A percentile compares a stretch with the other conserved stretches of the same genome.
phyloP scores from a whole-genome alignment of 2,329 filamentous ascomycete genomes.

The Basipetospora chlamydospora region DNA sequence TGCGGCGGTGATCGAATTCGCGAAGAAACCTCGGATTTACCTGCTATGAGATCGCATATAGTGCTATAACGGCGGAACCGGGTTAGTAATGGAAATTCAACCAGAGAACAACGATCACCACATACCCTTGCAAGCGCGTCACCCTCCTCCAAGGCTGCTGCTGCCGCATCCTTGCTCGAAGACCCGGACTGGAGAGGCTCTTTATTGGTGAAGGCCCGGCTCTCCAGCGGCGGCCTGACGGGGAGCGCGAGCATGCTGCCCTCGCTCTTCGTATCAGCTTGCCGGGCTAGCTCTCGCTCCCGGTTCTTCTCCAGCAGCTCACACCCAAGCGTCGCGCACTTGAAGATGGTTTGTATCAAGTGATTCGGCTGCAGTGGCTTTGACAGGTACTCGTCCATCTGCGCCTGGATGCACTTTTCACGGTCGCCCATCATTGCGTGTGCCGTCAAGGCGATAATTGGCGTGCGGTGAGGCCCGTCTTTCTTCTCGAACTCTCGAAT shows the following conservation, averaged over 20 bases:
- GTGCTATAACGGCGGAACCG: slow-evolving; percentile 1
- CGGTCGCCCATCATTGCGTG: slow-evolving; percentile 98
- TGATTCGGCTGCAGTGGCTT: slow-evolving; percentile 95
- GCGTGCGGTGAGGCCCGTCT: slow-evolving; percentile 66
- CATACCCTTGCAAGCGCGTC: slow-evolving; percentile 41
- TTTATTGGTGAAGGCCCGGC: slow-evolving; percentile 51
- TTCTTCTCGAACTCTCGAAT: slow-evolving; percentile 89
- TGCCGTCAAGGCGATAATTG: slow-evolving; percentile 91
- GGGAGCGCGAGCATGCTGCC: not conserved
- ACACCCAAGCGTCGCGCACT: slow-evolving; percentile 84
- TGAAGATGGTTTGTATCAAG: slow-evolving; percentile 93
- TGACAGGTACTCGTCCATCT: slow-evolving; percentile 98
- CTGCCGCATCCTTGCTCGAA: slow-evolving; percentile 10
- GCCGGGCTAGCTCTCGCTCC: slow-evolving; percentile 41
- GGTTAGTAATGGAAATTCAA: too few relatives aligned
- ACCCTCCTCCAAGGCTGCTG: slow-evolving; percentile 43
- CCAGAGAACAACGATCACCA: too few relatives aligned
- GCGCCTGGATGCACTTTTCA: slow-evolving; percentile 94
- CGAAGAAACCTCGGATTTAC: not conserved
- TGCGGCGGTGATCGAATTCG: too few relatives aligned
- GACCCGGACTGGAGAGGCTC: too few relatives aligned
- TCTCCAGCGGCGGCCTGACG: slow-evolving; percentile 29
- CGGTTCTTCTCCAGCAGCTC: slow-evolving; percentile 65
- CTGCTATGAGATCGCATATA: slow-evolving; percentile 15
- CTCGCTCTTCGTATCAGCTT: slow-evolving; percentile 22